Evolutionary conservation across 2,329 filamentous ascomycete species (phyloP).

Genomic region (Cladophialophora immunda): DNA sequence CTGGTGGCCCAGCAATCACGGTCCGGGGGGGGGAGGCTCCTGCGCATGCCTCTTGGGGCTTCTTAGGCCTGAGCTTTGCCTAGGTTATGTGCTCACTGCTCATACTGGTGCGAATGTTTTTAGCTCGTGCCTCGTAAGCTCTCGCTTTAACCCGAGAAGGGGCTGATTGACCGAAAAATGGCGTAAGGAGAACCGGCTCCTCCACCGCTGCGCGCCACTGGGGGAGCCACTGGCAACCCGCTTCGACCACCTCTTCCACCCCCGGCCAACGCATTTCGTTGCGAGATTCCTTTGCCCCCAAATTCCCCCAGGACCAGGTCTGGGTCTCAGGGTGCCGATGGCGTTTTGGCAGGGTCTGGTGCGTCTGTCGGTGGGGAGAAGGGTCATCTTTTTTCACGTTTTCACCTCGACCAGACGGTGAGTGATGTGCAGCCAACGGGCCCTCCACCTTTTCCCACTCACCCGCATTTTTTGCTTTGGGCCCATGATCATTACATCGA

Average conservation of each 20-base stretch:
- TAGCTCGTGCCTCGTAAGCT: constrained; percentile 13
- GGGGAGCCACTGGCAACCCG: constrained; percentile 5
- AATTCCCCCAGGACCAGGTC: constrained; percentile 16
- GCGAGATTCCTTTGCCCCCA: constrained; percentile 4
- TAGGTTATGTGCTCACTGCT: background rate
- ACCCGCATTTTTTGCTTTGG: constrained; percentile 16
- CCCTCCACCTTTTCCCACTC: constrained; percentile 8
- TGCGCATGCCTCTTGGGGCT: background rate
- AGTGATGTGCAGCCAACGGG: constrained; percentile 7
- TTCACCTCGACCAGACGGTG: constrained; percentile 7
- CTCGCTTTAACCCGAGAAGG: constrained; percentile 23
- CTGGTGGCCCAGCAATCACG: background rate
- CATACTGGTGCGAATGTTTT: background rate
- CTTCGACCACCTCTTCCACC: background rate
- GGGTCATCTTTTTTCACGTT: constrained; percentile 7
- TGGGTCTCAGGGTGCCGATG: constrained; percentile 6
- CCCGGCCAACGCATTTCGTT: constrained; percentile 10
- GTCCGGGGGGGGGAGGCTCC: background rate
- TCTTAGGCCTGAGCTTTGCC: background rate
- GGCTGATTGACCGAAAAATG: constrained; percentile 18
- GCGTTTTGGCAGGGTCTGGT: constrained; percentile 6
- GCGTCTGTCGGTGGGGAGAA: constrained; percentile 6
- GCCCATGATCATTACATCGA: constrained; percentile 2
- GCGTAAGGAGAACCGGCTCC: constrained; percentile 14
- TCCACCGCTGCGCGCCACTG: constrained; percentile 3